A percentile compares a stretch with the other conserved stretches of the same genome.
Conservation (phyloP, 1,139 yeast species). For the Candida gigantensis region DNA sequence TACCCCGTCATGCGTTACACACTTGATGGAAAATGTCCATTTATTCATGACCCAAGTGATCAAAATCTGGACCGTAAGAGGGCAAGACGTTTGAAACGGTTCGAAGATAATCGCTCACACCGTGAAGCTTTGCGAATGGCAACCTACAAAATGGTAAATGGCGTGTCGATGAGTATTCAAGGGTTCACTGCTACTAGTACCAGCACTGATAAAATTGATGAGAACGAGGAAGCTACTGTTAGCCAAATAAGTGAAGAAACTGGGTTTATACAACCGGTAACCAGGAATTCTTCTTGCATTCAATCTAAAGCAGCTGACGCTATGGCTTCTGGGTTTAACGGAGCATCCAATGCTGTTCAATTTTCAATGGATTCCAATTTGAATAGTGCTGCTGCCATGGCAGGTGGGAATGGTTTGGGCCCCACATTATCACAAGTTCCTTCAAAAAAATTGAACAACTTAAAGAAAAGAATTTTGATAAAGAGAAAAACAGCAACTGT, state of each 20-base stretch:
- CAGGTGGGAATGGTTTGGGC: slow-evolving; percentile 68
- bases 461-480: slow-evolving; percentile 54
- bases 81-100: slow-evolving; percentile 39
- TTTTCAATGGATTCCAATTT: slow-evolving; percentile 48
- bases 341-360: slow-evolving; percentile 52
- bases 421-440: slow-evolving; percentile 68
- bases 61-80: slow-evolving; percentile 42
- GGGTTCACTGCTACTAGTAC: slow-evolving; percentile 31
- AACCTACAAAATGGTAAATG: slow-evolving; percentile 35
- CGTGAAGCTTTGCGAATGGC: slow-evolving; percentile 39
- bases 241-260: slow-evolving; percentile 13
- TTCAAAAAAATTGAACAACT: slow-evolving; percentile 62
- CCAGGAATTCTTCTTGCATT: slow-evolving; percentile 33
- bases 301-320: slow-evolving; percentile 52
- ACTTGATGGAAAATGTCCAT: slow-evolving; percentile 73
- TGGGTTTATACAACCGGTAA: slow-evolving; percentile 27
- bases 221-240: slow-evolving; percentile 12
- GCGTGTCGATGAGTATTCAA: slow-evolving; percentile 19
- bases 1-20: slow-evolving; percentile 48
- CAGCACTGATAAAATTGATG: slow-evolving; percentile 28
- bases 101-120: slow-evolving; percentile 43
- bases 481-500: slow-evolving; percentile 34
- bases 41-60: slow-evolving; percentile 50
- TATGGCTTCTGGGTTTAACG: slow-evolving; percentile 73
- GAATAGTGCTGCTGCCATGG: slow-evolving; percentile 31